Evolutionary conservation across 768 basidiomycete genomes (phyloP), one percentile per base, ranked within the genome.

Genomic region (Krasilnikovozyma curviuscula): DNA sequence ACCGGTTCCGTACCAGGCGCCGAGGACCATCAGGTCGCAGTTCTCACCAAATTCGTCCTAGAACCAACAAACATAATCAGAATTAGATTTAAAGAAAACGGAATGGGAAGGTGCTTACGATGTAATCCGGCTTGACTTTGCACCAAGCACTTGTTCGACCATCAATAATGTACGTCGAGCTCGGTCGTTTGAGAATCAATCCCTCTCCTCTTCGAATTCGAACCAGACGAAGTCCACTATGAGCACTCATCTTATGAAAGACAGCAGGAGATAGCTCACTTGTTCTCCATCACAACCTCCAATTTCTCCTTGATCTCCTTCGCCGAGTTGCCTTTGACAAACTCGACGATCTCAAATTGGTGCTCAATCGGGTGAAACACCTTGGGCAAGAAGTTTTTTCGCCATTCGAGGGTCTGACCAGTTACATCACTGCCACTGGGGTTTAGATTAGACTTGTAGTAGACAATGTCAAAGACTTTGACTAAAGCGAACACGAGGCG

Each of bases 391-490:
- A 86, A 81, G 44, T 75, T 73, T 63, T 86, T 89, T 29, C 93
- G 77, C 57, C 31, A 31, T 29, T 71, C 69, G 21, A 81, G 71
- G 0, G 81, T 75, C 55, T 72, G 76, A 46, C 70, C 3, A 91
- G 71, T 3, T 79, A 78, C 60, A 72, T 71, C 29, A 13, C 32
- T 23, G 24, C 79, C 80, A 23, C 58, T 55, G 41, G 62, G 57
- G 55, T 89, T 88, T 3, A 16, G 18, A 6, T 42, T 42, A n/a
- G 19, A 29, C 24, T 46, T 34, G 49, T 93, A 70, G 59, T 82
- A 86, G 1, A 98, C 68, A 19, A 97, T 69, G 63, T 98, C 93
- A 59, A 98, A 97, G 9, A 97, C 74, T 65, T 93, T 97, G 74
- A 93, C 89, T 95, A 53, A 12, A 35, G 16, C 3, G 18, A 23